phyloP scores from a whole-genome alignment of 2,329 filamentous ascomycete species.

The Aspergillus clavatus region DNA sequence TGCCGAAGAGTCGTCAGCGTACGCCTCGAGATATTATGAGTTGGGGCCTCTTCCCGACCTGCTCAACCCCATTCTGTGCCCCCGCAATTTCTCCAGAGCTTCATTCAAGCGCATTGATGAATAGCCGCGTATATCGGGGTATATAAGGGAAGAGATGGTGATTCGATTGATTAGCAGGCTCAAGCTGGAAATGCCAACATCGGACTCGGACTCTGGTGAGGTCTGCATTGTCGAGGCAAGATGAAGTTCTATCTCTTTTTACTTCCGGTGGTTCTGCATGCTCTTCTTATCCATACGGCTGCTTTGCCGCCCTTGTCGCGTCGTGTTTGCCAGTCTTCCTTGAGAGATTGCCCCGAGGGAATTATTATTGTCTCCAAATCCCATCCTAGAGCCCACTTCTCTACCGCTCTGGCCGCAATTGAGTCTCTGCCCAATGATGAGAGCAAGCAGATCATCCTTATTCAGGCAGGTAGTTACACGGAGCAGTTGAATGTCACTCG shows the following conservation, averaged over 20 bases:
- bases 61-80: background rate
- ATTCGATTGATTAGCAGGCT: background rate
- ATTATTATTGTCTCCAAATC: conserved; percentile 27
- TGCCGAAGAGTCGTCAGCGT: background rate
- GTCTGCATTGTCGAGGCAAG: background rate
- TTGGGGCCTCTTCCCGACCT: background rate
- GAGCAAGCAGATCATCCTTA: conserved; percentile 51
- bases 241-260: background rate
- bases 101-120: background rate
- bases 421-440: conserved; percentile 44
- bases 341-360: conserved; percentile 23
- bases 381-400: conserved; percentile 21
- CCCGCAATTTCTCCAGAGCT: conserved; percentile 12
- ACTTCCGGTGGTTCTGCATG: conserved; percentile 1
- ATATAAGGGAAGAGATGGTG: conserved; percentile 6
- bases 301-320: conserved; percentile 11
- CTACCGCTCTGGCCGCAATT: conserved; percentile 47
- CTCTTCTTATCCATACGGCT: conserved; percentile 4
- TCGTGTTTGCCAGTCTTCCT: conserved; percentile 22
- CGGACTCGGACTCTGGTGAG: background rate
- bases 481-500: conserved; percentile 65
- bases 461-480: conserved; percentile 56
- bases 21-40: background rate
- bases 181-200: background rate
- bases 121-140: conserved; percentile 5